These are phyloP conservation scores for Nakazawaea laoshanensis DNA, from an alignment of 805 yeast genomes.

Conservation along the genomic window DNA sequence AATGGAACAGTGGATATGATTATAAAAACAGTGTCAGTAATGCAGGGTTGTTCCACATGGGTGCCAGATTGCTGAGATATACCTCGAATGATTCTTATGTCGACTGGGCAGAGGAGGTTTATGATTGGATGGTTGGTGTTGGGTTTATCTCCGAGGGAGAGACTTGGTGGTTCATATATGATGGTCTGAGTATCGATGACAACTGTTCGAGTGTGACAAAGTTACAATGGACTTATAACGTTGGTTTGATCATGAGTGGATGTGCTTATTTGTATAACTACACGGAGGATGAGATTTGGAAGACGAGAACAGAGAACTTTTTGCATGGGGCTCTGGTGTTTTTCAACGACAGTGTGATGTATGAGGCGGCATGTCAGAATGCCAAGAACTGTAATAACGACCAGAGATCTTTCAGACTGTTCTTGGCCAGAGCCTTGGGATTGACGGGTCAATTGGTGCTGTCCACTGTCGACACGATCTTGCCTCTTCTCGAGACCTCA, in stretches of 20 bases:
- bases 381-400: slow-evolving; percentile 54
- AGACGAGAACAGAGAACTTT: slow-evolving; percentile 38
- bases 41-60: slow-evolving; percentile 72
- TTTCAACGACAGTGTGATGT: slow-evolving; percentile 36
- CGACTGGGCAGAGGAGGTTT: slow-evolving; percentile 66
- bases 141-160: slow-evolving; percentile 28
- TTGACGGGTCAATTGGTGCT: slow-evolving; percentile 57
- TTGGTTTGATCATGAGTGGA: slow-evolving; percentile 62
- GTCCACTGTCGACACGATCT: slow-evolving; percentile 36
- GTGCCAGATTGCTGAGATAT: slow-evolving; percentile 77
- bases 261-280: slow-evolving; percentile 59
- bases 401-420: slow-evolving; percentile 70
- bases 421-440: slow-evolving; percentile 57
- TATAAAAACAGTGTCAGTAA: slow-evolving; percentile 86
- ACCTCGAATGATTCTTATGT: slow-evolving; percentile 64
- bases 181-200: slow-evolving; percentile 49
- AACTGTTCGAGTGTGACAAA: slow-evolving; percentile 43
- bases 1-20: slow-evolving; percentile 82
- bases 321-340: slow-evolving; percentile 40
- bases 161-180: slow-evolving; percentile 40
- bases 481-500: slow-evolving; percentile 32
- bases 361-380: slow-evolving; percentile 66
- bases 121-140: slow-evolving; percentile 60
- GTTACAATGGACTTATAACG: slow-evolving; percentile 70
- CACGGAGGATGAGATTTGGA: slow-evolving; percentile 54